phyloP scores from a whole-genome alignment of 208 protist species.

The Tritrichomonas foetus region DNA sequence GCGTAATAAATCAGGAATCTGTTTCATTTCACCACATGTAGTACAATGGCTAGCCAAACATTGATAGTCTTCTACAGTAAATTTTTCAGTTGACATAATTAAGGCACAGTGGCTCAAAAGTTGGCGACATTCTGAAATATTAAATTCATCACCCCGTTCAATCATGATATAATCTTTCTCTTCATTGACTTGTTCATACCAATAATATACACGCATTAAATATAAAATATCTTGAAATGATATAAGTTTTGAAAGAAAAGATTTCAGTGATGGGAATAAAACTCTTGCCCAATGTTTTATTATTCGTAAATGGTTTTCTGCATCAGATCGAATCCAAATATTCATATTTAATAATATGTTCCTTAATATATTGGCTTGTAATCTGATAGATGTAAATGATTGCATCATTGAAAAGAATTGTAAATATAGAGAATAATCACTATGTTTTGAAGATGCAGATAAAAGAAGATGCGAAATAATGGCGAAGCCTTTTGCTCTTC shows the following conservation, averaged over 20 bases:
- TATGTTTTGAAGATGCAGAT: background rate
- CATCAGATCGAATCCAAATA: background rate
- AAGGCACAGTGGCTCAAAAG: background rate
- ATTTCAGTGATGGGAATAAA: background rate
- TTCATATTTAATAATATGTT: background rate
- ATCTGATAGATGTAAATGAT: background rate
- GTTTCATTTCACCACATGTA: background rate
- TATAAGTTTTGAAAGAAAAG: background rate
- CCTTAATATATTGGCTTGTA: background rate
- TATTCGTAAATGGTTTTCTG: background rate
- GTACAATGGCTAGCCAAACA: background rate
- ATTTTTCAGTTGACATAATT: background rate
- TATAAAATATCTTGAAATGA: background rate
- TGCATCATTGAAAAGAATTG: background rate
- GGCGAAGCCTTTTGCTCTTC: background rate
- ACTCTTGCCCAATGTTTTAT: background rate
- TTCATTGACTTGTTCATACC: background rate
- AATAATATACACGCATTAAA: background rate
- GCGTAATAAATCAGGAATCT: background rate
- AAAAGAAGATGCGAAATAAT: conserved; percentile 13
- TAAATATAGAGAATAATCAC: background rate
- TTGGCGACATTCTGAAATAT: background rate
- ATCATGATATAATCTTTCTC: background rate
- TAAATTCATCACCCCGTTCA: background rate
- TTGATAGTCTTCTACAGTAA: background rate